Base-by-base conservation (phyloP, 352 stramenopile genomes). In the Phytopythium helicoides region DNA sequence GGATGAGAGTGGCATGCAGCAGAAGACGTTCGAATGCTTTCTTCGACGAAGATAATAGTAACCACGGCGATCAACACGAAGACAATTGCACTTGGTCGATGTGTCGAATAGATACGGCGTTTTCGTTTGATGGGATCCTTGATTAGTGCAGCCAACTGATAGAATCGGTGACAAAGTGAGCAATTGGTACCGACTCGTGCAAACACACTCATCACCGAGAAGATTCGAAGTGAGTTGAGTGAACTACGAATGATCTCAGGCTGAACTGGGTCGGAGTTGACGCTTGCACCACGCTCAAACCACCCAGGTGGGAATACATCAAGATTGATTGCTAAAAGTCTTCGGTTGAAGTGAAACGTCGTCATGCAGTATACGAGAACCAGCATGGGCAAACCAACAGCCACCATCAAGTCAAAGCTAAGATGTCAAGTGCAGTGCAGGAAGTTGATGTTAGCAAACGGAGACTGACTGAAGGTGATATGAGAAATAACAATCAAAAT, bases 391-490 rank as follows among this genome's bases (percentile, higher is more conserved):
- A 66, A 80, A 1, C 54, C 51, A 18, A 80, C 46, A 0, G 58
- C 58, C 14, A 76, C 61, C 12, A 69, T 53, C 2, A 73, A 46
- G 23, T 80, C 64, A 23, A 80, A 61, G 2, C 68, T 82, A 38
- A 5, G 16, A 40, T 14, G 35, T 14, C 4, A 40, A 40, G 16
- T 19, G 4, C 35, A n/a, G n/a, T n/a, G n/a, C n/a, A n/a, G n/a
- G n/a, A n/a, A n/a, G n/a, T n/a, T 18, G 3, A 18, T 26, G 18
- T 18, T 1, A 26, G 14, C 4, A n/a, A n/a, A n/a, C n/a, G n/a
- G n/a, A n/a, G n/a, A n/a, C n/a, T n/a, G n/a, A n/a, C n/a, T n/a
- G n/a, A n/a, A n/a, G n/a, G n/a, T n/a, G n/a, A n/a, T n/a, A n/a
- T n/a, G n/a, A n/a, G n/a, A n/a, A n/a, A n/a, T n/a, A n/a, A n/a